Evolutionary conservation across 768 basidiomycete genomes (phyloP), one percentile per base, ranked within the genome.

Genomic region (Tricholoma sp.): DNA sequence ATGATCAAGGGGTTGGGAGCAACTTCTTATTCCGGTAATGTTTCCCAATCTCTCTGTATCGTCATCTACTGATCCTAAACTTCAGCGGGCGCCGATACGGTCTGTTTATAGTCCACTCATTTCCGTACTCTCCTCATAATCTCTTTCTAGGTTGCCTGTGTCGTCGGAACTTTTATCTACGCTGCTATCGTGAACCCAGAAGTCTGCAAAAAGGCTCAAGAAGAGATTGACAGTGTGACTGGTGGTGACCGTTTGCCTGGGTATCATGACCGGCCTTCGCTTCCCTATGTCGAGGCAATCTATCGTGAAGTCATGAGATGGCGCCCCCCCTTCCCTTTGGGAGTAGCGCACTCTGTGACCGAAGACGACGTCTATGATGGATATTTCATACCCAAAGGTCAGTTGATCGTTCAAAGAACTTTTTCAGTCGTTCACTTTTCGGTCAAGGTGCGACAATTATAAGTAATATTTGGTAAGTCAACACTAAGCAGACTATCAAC

Each of bases 241-340:
- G 74, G 74, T 31, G 60, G 63, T 31, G 65, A 68, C 54, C 71
- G 75, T 34, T 68, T 79, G 11, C 77, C 77, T 52, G 69, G 65
- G 1, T 74, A 73, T 56, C 41, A 65, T 31, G 78, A 79, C 61
- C 66, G 69, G 21, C 63, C 66, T 7, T 65, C 62, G 0, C 66
- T 79, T 32, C 76, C 78, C 1, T 79, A 72, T 55, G 35, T 76
- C 11, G 70, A 74, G 27, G 77, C 77, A 1, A 59, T 79, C 27
- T 61, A 62, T 0, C 71, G 73, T 47, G 79, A 80, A 58, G 61
- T 73, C 2, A 52, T 76, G 54, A 69, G 78, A 5, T 77, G 76
- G 75, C 59, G 66, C 50, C 61, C 58, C n/a, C 72, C 75, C 18
- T 8, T 31, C 0, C 75, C 77, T 11, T 35, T 70, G 7, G 71